Conservation (phyloP, 2,329 filamentous ascomycete genomes). For the Helminthosporium solani region DNA sequence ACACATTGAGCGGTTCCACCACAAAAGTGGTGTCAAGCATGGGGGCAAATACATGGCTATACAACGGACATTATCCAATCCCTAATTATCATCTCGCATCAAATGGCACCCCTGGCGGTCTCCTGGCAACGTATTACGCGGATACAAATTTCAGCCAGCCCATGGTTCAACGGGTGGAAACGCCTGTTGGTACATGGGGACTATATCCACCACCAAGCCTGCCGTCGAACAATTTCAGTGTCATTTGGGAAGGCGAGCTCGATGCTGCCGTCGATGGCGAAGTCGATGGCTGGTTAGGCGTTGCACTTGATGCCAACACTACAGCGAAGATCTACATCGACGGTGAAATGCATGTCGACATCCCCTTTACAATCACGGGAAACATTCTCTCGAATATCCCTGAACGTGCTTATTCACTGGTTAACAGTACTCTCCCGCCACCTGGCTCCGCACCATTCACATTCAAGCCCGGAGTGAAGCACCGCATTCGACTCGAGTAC, state of each 20-base stretch:
- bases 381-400: constrained; percentile 48
- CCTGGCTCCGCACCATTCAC: constrained; percentile 42
- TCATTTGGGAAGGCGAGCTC: constrained; percentile 46
- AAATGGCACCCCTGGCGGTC: constrained; percentile 41
- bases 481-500: constrained; percentile 46
- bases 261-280: constrained; percentile 41
- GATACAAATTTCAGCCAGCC: constrained; percentile 43
- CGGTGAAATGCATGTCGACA: constrained; percentile 31
- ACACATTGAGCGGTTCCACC: constrained; percentile 25
- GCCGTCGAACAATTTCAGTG: constrained; percentile 50
- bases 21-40: constrained; percentile 45
- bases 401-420: constrained; percentile 38
- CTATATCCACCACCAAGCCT: constrained; percentile 47
- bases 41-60: constrained; percentile 49
- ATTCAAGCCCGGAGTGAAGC: constrained; percentile 37
- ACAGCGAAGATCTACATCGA: constrained; percentile 45
- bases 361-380: constrained; percentile 22
- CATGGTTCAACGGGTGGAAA: constrained; percentile 33
- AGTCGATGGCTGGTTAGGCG: constrained; percentile 47
- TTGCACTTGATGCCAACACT: constrained; percentile 45
- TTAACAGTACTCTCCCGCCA: constrained; percentile 42
- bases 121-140: constrained; percentile 46
- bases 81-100: constrained; percentile 46
- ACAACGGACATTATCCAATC: constrained; percentile 48
- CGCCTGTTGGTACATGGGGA: constrained; percentile 48